phyloP scores from a whole-genome alignment of 208 protist species.

The Acanthamoeba royreba region DNA sequence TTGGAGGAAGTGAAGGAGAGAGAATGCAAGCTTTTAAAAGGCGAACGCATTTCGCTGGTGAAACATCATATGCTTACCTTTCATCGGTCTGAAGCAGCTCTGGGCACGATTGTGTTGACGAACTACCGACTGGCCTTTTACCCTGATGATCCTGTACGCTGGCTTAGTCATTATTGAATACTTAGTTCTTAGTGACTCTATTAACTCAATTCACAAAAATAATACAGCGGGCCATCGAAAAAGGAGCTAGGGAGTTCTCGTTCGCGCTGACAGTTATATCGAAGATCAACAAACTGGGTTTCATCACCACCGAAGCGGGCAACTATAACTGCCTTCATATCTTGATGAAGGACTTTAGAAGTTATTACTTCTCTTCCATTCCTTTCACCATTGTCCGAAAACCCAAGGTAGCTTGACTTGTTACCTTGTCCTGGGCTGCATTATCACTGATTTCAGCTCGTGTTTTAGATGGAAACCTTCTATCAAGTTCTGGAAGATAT shows the following conservation, averaged over 20 bases:
- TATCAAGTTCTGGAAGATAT: slow-evolving; percentile 18
- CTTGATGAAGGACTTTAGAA: slow-evolving; percentile 23
- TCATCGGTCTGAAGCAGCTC: background rate
- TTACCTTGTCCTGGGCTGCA: background rate
- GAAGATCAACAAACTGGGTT: background rate
- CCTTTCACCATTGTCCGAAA: slow-evolving; percentile 22
- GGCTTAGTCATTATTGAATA: background rate
- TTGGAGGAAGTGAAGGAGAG: background rate
- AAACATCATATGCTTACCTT: slow-evolving; percentile 21
- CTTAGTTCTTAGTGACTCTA: background rate
- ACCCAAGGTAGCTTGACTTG: background rate
- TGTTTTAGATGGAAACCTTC: background rate
- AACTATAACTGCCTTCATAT: background rate
- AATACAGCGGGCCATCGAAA: background rate
- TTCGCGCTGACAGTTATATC: background rate
- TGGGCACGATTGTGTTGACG: background rate
- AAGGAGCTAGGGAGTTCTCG: background rate
- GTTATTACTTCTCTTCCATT: slow-evolving; percentile 1
- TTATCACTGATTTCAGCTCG: background rate
- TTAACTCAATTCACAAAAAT: background rate
- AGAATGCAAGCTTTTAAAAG: background rate
- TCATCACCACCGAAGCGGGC: background rate
- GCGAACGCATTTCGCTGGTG: background rate
- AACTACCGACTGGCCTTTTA: slow-evolving; percentile 31
- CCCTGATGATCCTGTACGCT: background rate